Evolutionary conservation across 2,329 filamentous ascomycete genomes (phyloP), one percentile per base, ranked within the genome.

Genomic region (Dactylonectria estremocensis): DNA sequence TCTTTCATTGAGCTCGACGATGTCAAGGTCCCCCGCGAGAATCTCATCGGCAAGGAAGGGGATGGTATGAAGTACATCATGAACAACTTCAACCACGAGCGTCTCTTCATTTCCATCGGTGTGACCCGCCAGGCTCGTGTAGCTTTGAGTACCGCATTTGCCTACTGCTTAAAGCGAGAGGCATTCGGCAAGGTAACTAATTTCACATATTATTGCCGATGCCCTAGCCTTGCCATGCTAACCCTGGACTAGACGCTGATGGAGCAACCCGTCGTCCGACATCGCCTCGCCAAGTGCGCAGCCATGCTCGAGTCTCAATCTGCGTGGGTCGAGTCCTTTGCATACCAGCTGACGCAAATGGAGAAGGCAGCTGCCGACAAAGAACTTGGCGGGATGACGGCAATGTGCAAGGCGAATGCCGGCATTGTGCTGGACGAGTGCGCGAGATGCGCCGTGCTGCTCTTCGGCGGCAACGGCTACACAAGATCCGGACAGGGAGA

Each of bases 21-120:
- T 60, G 92, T 94, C 20, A 86, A 89, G 64, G 92, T 95, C 1
- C 92, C 92, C 0, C 86, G 89, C 0, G 87, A 88, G 74, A 94
- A 94, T 76, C 80, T 94, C 8, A 89, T 95, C 64, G 92, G 92
- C 3, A 72, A 84, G 20, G 92, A 94, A 78, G 92, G 91, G 11
- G 82, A 87, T 74, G 92, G 92, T 5, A 94, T 95, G 91, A 86
- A 84, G 66, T 92, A 93, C 76, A 88, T 92, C 75, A 93, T 93
- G 91, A 91, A 89, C 61, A 93, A 94, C 81, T 94, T 94, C 86
- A 94, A 94, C 81, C 92, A 94, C 78, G 92, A 95, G 79, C 88
- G 92, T 0, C 83, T 94, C 11, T 86, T 85, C 16, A 92, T 94
- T 69, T 85, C 89, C 1, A 88, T 94, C 14, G 87, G 88, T 0